These are phyloP conservation scores for Fusarium marasasianum DNA, from an alignment of 2,329 filamentous ascomycete genomes.

Conservation along the genomic window DNA sequence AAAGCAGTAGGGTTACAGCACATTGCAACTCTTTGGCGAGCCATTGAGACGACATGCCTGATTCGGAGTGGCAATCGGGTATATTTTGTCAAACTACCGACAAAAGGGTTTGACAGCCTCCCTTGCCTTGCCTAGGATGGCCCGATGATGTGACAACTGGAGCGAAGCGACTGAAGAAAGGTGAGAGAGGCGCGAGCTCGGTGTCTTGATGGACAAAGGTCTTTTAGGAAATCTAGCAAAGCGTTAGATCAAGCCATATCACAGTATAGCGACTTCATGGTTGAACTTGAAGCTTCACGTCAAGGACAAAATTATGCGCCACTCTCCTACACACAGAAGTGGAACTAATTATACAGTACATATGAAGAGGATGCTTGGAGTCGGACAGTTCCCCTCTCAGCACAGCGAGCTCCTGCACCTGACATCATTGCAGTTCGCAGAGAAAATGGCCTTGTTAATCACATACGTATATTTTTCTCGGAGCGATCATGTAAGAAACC, in stretches of 20 bases:
- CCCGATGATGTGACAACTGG: not conserved
- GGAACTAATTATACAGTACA: not conserved
- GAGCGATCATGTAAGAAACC: not conserved
- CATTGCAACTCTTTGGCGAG: not conserved
- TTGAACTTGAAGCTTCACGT: not conserved
- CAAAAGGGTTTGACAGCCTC: constrained; percentile 25
- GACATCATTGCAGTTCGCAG: not conserved
- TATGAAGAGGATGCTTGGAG: not conserved
- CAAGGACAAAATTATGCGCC: not conserved
- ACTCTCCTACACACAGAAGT: not conserved
- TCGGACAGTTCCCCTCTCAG: not conserved
- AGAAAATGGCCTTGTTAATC: not conserved
- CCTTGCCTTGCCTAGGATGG: constrained; percentile 22
- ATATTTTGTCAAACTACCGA: constrained; percentile 18
- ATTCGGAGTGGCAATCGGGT: constrained; percentile 8
- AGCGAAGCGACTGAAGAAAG: not conserved
- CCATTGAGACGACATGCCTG: constrained; percentile 3
- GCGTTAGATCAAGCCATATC: not conserved
- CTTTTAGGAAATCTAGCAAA: not conserved
- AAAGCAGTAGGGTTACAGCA: constrained; percentile 2
- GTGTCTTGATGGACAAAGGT: not conserved
- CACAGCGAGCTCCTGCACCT: not conserved
- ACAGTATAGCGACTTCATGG: not conserved
- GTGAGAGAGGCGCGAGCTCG: not conserved
- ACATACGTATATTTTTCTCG: not conserved